Conservation (phyloP, 345 rosid genomes). For the Heritiera littoralis region DNA sequence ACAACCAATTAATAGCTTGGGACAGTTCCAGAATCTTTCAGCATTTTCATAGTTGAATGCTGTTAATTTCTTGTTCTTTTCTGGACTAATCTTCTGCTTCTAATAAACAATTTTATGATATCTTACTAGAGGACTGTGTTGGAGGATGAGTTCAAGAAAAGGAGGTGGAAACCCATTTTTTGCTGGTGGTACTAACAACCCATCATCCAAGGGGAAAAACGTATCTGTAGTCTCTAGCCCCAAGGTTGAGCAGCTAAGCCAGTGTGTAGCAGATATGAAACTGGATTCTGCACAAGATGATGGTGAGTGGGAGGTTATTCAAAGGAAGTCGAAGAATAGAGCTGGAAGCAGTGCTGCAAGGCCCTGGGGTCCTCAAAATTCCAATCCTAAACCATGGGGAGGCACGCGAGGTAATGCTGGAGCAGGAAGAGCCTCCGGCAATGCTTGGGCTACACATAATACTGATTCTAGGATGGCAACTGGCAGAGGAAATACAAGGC, state of each 20-base stretch:
- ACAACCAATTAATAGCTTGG: neutral
- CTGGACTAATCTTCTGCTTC: neutral
- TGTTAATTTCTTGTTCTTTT: neutral
- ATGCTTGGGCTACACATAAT: constrained; percentile 44
- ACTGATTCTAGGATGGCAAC: constrained; percentile 39
- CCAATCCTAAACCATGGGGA: constrained; percentile 42
- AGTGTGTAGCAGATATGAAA: constrained; percentile 43
- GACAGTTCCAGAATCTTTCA: neutral
- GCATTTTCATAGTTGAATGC: neutral
- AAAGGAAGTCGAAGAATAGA: constrained; percentile 59
- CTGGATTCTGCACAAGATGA: constrained; percentile 51
- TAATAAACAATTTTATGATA: neutral
- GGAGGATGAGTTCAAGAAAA: constrained; percentile 61
- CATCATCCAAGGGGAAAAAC: constrained; percentile 47
- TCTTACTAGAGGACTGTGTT: neutral
- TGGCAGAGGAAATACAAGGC: constrained; percentile 54
- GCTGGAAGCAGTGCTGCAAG: constrained; percentile 50
- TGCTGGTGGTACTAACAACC: constrained; percentile 26
- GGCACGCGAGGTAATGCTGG: constrained; percentile 41
- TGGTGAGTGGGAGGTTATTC: constrained; percentile 69
- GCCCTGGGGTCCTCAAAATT: constrained; percentile 43
- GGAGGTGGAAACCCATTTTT: constrained; percentile 35
- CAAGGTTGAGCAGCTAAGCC: constrained; percentile 45
- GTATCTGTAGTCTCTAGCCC: constrained; percentile 32
- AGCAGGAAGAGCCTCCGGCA: constrained; percentile 48